Base-by-base conservation (phyloP, 208 protist species). In the Porcisia deanei region DNA sequence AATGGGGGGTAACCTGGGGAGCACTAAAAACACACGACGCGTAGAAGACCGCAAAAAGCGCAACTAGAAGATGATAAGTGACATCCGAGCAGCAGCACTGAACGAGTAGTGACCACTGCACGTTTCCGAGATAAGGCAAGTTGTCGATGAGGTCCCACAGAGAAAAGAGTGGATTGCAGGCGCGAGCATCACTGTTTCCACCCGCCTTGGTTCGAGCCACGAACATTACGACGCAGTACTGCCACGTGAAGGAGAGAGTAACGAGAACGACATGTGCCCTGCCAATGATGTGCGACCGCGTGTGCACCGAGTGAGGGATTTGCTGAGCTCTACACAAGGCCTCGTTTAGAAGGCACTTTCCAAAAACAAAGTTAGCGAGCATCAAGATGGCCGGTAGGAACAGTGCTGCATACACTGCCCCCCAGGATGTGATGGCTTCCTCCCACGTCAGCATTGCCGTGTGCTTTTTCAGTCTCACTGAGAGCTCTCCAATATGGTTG, bases 161-260 rank as follows among this genome's bases (percentile, higher is more conserved):
- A 43, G 71, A 73, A 57, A 74, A 77, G 8, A 68, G 67, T 0
- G 76, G 61, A 60, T 86, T 86, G 79, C 85, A 89, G 52, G 79
- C 54, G 18, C 61, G 64, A 22, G 16, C 45, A 52, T 69, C 61
- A 30, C 20, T 9, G 57, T 41, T 45, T 47, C 73, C 75, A 14
- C 58, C 59, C 14, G 65, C 37, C n/a, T 37, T 34, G 3, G 53
- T 22, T 5, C 85, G 77, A 20, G 81, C 74, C 37, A 77, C 69
- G 65, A 88, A 87, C 79, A 94, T 86, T 14, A 85, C 85, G 2
- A 66, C 81, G 75, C 85, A 82, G 74, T 91, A 94, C 73, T 94
- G 87, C 87, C 85, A 92, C 47, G 65, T 66, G 53, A 94, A 89
- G 14, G 76, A 82, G 52, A 82, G 73, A 1, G 85, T 49, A 12